Conservation (phyloP, 345 rosid genomes). For the Aquilaria yunnanensis region DNA sequence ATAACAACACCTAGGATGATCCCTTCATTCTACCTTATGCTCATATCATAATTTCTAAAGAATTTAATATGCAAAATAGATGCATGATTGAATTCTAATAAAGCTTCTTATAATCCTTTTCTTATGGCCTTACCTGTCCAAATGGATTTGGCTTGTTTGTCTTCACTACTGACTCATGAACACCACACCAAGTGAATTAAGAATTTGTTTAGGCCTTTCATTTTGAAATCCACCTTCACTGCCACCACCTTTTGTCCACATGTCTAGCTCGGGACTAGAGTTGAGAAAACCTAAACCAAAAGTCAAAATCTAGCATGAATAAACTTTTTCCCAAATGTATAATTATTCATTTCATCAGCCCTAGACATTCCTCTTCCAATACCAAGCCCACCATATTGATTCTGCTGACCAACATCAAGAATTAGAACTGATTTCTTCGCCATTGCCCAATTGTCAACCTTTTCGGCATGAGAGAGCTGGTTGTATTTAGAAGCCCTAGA, state of each 20-base stretch:
- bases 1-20: too few species aligned
- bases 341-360: conserved; percentile 80
- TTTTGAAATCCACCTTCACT: conserved; percentile 26
- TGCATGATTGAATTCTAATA: too few species aligned
- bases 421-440: conserved; percentile 50
- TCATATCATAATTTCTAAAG: too few species aligned
- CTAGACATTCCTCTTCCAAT: conserved; percentile 51
- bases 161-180: conserved; percentile 38
- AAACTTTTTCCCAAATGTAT: conserved; percentile 57
- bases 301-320: conserved; percentile 41
- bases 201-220: conserved; percentile 63
- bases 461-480: conserved; percentile 86
- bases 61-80: too few species aligned
- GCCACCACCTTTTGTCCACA: conserved; percentile 56
- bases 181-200: conserved; percentile 62
- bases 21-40: too few species aligned
- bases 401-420: conserved; percentile 47
- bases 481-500: conserved; percentile 81
- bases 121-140: conserved; percentile 92
- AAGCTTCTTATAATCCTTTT: conserved; percentile 21
- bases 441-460: conserved; percentile 82
- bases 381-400: conserved; percentile 56
- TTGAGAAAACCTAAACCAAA: conserved; percentile 63
- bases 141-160: conserved; percentile 71
- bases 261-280: conserved; percentile 51